A percentile compares a stretch with the other conserved stretches of the same genome.
phyloP scores from a whole-genome alignment of 2,329 filamentous ascomycete species.

The Colletotrichum simmondsii region DNA sequence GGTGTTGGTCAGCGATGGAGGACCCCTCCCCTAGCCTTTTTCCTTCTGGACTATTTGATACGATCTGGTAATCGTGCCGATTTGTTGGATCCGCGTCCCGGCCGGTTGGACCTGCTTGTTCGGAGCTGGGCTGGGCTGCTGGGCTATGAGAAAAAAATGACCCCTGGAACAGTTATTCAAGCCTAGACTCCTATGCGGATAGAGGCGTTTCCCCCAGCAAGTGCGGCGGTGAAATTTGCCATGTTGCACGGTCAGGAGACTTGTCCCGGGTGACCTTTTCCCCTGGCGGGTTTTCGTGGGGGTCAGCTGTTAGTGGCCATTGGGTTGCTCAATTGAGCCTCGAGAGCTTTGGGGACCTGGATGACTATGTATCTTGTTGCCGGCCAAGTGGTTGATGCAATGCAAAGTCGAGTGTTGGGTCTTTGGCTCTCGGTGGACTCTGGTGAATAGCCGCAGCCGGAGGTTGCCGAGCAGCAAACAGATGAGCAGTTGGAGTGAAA shows the following conservation, averaged over 20 bases:
- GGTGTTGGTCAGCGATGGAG: conserved; percentile 9
- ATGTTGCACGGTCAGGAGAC: conserved; percentile 21
- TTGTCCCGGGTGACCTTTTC: conserved; percentile 15
- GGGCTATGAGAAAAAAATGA: not conserved
- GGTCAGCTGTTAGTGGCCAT: conserved; percentile 17
- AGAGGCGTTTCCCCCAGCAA: conserved; percentile 10
- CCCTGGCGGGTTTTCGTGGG: conserved; percentile 21
- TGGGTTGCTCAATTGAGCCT: not conserved
- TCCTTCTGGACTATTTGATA: conserved; percentile 9
- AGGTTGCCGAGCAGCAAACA: not conserved
- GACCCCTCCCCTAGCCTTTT: not conserved
- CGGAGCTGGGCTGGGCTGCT: not conserved
- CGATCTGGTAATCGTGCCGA: conserved; percentile 33
- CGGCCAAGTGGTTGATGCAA: not conserved
- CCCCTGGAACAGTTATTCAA: not conserved
- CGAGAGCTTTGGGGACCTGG: not conserved
- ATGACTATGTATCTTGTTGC: not conserved
- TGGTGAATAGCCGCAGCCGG: not conserved
- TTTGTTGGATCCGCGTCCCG: conserved; percentile 28
- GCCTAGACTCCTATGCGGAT: too few species aligned
- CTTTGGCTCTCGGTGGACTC: too few species aligned
- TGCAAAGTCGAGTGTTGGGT: not conserved
- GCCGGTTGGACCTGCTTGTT: conserved; percentile 30
- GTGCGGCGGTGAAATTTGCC: conserved; percentile 15
- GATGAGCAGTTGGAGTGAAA: not conserved